These are phyloP conservation scores for Leccinum angustisporum DNA, from an alignment of 1,284 basidiomycete species.

Conservation along the genomic window DNA sequence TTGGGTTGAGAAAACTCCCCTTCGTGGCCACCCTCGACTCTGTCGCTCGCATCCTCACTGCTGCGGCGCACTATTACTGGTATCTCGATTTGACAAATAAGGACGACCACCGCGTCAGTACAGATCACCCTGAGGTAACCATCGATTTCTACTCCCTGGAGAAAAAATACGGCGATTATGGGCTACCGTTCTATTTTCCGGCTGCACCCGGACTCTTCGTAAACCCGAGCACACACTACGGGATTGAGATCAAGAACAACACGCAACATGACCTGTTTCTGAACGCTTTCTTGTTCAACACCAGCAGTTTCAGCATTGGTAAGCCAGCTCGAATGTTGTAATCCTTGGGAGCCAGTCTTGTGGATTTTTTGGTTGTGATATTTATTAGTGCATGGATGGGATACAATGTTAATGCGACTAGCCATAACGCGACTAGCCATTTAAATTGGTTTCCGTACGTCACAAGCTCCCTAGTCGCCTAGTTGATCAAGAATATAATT, in stretches of 20 bases:
- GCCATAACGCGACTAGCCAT: background rate
- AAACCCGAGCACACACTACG: slow-evolving; percentile 8
- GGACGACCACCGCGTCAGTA: background rate
- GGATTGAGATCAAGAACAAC: slow-evolving; percentile 22
- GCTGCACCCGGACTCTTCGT: slow-evolving; percentile 13
- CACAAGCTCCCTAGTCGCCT: background rate
- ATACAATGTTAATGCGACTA: background rate
- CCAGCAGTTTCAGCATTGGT: slow-evolving; percentile 19
- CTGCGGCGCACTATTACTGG: slow-evolving; percentile 25
- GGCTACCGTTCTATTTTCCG: slow-evolving; percentile 4
- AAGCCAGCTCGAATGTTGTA: background rate
- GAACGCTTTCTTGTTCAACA: slow-evolving; percentile 28
- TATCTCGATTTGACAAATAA: slow-evolving; percentile 19
- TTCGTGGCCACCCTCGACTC: background rate
- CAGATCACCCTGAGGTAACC: background rate
- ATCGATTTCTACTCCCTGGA: slow-evolving; percentile 20
- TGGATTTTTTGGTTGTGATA: background rate
- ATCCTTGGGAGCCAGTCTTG: background rate
- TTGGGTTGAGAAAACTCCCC: slow-evolving; percentile 12
- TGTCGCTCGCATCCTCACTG: slow-evolving; percentile 4
- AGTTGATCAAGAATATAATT: background rate
- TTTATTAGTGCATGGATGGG: background rate
- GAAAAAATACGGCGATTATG: slow-evolving; percentile 9
- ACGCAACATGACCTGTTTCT: slow-evolving; percentile 21
- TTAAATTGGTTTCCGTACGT: background rate